Conservation (phyloP, 148 eudicot species). For the Dysphania ambrosioides region DNA sequence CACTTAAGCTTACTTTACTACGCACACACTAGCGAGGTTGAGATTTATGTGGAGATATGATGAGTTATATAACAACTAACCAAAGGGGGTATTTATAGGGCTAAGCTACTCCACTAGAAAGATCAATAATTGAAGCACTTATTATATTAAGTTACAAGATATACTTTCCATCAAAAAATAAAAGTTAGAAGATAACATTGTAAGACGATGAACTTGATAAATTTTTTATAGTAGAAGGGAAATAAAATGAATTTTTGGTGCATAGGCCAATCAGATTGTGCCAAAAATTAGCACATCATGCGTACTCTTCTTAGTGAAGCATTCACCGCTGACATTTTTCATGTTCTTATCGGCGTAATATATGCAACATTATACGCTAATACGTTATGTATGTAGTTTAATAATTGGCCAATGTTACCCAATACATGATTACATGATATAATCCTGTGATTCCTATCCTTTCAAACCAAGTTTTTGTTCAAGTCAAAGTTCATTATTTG, state of each 20-base stretch:
- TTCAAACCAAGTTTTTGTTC: not conserved
- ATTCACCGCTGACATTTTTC: not conserved
- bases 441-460: too few species aligned
- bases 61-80: not conserved
- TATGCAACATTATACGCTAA: not conserved
- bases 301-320: not conserved
- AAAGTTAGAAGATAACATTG: too few species aligned
- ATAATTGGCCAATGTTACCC: not conserved
- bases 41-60: not conserved
- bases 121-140: not conserved
- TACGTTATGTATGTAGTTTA: not conserved
- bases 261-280: not conserved
- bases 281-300: not conserved
- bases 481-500: not conserved
- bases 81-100: conserved; percentile 18
- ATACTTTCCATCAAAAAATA: not conserved
- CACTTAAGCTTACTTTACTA: not conserved
- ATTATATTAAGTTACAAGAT: not conserved
- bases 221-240: not conserved
- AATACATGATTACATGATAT: not conserved
- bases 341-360: not conserved
- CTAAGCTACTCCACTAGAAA: not conserved
- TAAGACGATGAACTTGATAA: too few species aligned
- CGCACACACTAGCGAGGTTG: not conserved
- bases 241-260: not conserved